Percentiles rank a stretch among this genome's conserved stretches.
Conservation (phyloP, 73 alveolate species). For the Breviolum minutum region DNA sequence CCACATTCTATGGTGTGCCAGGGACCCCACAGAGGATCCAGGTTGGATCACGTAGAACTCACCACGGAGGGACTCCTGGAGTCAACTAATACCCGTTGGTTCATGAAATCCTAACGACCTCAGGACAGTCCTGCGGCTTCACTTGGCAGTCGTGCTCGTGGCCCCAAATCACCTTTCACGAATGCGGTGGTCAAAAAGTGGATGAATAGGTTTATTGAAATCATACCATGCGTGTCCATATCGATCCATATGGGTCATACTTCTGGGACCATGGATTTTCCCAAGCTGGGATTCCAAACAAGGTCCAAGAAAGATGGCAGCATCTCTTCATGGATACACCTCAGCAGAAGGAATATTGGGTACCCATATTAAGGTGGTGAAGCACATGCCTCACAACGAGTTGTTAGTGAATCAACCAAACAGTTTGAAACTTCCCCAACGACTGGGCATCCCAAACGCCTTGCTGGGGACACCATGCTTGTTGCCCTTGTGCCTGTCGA, state of each 20-base stretch:
- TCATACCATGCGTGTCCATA: no score
- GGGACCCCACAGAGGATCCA: slow-evolving; percentile 95
- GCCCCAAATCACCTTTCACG: slow-evolving; percentile 95
- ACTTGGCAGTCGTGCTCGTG: slow-evolving; percentile 97
- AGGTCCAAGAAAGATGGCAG: slow-evolving; percentile 95
- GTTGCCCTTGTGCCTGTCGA: slow-evolving; percentile 75
- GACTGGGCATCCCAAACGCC: slow-evolving; percentile 16
- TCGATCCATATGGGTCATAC: no score
- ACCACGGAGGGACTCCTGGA: slow-evolving; percentile 81
- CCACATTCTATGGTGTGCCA: not conserved
- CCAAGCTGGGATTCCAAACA: slow-evolving; percentile 93
- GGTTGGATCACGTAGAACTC: slow-evolving; percentile 97
- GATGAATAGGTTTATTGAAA: no score
- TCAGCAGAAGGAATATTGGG: not conserved
- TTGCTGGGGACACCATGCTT: slow-evolving; percentile 65
- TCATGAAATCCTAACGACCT: not conserved
- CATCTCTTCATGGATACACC: slow-evolving; percentile 88
- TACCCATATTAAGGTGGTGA: not conserved
- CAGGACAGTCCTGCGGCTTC: slow-evolving; percentile 87
- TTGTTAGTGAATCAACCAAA: not conserved
- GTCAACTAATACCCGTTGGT: not conserved
- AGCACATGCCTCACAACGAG: not conserved
- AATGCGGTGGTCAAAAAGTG: not conserved
- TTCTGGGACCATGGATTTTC: no score
- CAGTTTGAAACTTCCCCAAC: not conserved